Conservation (phyloP, 306 rosid genomes). For the Vigna mungo region DNA sequence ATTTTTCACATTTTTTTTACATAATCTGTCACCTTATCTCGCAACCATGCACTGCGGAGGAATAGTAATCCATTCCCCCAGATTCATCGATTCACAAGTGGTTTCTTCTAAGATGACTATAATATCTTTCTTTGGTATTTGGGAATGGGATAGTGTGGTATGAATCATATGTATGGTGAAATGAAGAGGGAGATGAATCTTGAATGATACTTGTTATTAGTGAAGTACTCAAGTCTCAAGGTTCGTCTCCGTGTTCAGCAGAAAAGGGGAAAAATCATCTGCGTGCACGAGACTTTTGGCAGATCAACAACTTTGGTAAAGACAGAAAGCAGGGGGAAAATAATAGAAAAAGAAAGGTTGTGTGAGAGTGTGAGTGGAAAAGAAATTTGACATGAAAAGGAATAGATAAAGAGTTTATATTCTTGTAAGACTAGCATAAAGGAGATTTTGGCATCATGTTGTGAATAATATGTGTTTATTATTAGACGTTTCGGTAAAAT, state of each 20-base stretch:
- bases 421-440: background rate
- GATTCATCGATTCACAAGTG: background rate
- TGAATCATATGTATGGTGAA: conserved; percentile 18
- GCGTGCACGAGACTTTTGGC: conserved; percentile 49
- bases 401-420: background rate
- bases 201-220: conserved; percentile 20
- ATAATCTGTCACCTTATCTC: too few relatives aligned
- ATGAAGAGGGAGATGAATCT: background rate
- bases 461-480: background rate
- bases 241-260: conserved; percentile 31
- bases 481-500: conserved; percentile 18
- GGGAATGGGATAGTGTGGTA: conserved; percentile 21
- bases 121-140: conserved; percentile 40
- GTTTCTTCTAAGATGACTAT: conserved; percentile 6
- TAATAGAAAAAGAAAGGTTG: conserved; percentile 27
- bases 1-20: background rate
- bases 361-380: conserved; percentile 22
- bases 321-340: conserved; percentile 42
- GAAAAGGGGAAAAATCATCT: conserved; percentile 34
- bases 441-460: conserved; percentile 10
- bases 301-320: conserved; percentile 51
- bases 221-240: conserved; percentile 40
- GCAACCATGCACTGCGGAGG: background rate
- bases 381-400: background rate
- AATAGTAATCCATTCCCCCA: background rate